Evolutionary conservation across 1,284 basidiomycete genomes (phyloP).

Genomic region (Megacollybia platyphylla): DNA sequence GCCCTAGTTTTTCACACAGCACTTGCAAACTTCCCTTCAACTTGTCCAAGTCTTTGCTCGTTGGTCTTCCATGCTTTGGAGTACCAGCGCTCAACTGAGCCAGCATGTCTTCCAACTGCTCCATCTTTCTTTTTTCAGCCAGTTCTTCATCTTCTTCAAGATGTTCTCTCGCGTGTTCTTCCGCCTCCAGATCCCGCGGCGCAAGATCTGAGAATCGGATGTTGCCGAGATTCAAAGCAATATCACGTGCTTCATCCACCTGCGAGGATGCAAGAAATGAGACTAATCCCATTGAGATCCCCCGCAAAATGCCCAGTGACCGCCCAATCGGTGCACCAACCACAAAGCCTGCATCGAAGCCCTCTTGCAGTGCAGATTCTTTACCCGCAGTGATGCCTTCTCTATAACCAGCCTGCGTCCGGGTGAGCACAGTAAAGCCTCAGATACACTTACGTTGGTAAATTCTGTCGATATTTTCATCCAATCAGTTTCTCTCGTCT

Average conservation of each 20-base stretch:
- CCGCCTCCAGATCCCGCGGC: constrained; percentile 60
- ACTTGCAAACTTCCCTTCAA: constrained; percentile 26
- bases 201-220: constrained; percentile 55
- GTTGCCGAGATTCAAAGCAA: constrained; percentile 38
- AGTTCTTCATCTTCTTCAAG: constrained; percentile 28
- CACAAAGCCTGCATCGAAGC: constrained; percentile 72
- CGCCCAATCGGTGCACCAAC: constrained; percentile 67
- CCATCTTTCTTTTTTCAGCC: constrained; percentile 32
- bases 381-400: constrained; percentile 84
- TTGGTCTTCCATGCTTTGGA: constrained; percentile 20
- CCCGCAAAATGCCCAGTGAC: constrained; percentile 59
- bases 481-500: constrained; percentile 42
- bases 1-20: constrained; percentile 18
- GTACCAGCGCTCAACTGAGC: constrained; percentile 18
- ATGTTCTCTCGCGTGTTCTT: constrained; percentile 58
- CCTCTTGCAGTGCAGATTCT: constrained; percentile 64
- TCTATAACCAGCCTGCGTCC: constrained; percentile 65
- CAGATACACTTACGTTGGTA: constrained; percentile 36
- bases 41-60: constrained; percentile 25
- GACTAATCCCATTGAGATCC: constrained; percentile 46
- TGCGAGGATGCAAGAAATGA: constrained; percentile 27
- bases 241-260: constrained; percentile 31
- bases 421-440: constrained; percentile 1
- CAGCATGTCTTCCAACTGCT: constrained; percentile 44
- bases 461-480: constrained; percentile 50